Conservation (phyloP, 495 filamentous ascomycete genomes). For the Aspergillus carlsbadensis region DNA sequence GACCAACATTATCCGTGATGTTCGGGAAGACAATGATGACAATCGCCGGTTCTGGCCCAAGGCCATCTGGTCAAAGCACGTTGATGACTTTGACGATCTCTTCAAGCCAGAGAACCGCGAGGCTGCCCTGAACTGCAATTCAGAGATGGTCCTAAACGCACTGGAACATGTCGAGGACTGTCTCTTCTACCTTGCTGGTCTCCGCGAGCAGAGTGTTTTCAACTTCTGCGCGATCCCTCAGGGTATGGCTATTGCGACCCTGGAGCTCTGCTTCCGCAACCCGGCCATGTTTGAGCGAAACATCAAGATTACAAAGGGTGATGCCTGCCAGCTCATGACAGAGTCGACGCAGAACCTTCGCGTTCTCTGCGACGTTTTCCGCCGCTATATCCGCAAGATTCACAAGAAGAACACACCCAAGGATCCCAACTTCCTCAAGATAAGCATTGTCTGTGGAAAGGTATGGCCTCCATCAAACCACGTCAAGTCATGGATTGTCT, state of each 20-base stretch:
- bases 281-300: constrained; percentile 82
- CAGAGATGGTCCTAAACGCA: constrained; percentile 90
- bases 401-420: constrained; percentile 92
- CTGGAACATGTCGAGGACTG: constrained; percentile 88
- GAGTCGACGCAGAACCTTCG: constrained; percentile 87
- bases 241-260: constrained; percentile 93
- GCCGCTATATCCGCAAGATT: constrained; percentile 72
- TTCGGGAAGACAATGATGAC: constrained; percentile 86
- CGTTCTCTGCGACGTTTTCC: constrained; percentile 76
- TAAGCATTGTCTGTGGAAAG: constrained; percentile 86
- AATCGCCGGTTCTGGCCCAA: constrained; percentile 88
- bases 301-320: constrained; percentile 94
- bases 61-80: constrained; percentile 94
- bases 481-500: too few species aligned
- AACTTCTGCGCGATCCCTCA: constrained; percentile 99
- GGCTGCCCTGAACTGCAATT: constrained; percentile 81
- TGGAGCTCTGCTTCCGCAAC: constrained; percentile 90
- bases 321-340: constrained; percentile 88
- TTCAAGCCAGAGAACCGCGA: constrained; percentile 79
- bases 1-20: constrained; percentile 96
- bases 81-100: constrained; percentile 83
- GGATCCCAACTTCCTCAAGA: constrained; percentile 91
- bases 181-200: constrained; percentile 93
- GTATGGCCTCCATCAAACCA: constrained; percentile 46
- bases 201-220: constrained; percentile 98